A percentile compares a stretch with the other conserved stretches of the same genome.
These are phyloP conservation scores for Phytophthora fragariaefolia DNA, from an alignment of 352 stramenopile genomes.

Conservation along the genomic window DNA sequence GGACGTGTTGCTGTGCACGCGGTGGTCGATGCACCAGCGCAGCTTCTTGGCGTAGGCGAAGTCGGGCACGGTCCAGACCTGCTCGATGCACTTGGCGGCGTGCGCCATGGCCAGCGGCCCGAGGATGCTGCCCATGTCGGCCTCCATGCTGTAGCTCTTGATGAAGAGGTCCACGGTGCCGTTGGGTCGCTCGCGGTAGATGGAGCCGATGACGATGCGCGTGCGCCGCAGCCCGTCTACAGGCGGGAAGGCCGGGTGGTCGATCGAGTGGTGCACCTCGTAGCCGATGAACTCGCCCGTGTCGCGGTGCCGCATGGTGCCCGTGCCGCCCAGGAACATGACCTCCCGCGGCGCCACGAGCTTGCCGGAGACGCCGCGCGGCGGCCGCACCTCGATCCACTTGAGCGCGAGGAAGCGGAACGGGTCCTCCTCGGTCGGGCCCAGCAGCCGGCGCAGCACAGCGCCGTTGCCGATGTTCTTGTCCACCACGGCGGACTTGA, in stretches of 20 bases:
- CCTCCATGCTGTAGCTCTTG: conserved; percentile 51
- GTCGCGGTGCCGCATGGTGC: conserved; percentile 37
- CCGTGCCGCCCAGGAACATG: conserved; percentile 49
- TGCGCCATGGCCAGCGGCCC: conserved; percentile 39
- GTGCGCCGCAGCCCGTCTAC: conserved; percentile 46
- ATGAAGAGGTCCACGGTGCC: conserved; percentile 47
- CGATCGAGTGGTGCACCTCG: conserved; percentile 68
- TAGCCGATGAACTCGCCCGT: conserved; percentile 58
- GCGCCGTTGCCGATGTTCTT: conserved; percentile 46
- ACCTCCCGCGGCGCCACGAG: conserved; percentile 50
- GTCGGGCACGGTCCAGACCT: conserved; percentile 40
- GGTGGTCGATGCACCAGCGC: conserved; percentile 41
- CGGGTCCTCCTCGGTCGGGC: conserved; percentile 42
- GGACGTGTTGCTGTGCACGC: conserved; percentile 32
- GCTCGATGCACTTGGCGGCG: conserved; percentile 41
- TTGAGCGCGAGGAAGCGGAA: conserved; percentile 56
- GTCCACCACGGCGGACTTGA: conserved; percentile 41
- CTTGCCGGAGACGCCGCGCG: conserved; percentile 32
- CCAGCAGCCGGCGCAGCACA: conserved; percentile 44
- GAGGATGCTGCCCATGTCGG: conserved; percentile 40
- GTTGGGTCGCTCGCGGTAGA: conserved; percentile 36
- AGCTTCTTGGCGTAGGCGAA: conserved; percentile 47
- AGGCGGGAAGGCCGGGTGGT: conserved; percentile 37
- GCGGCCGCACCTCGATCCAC: conserved; percentile 44
- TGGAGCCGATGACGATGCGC: conserved; percentile 42